Evolutionary conservation across 176 grass and related monocot species (phyloP), one percentile per base, ranked within the genome.

Genomic region (Phoenix roebelenii): DNA sequence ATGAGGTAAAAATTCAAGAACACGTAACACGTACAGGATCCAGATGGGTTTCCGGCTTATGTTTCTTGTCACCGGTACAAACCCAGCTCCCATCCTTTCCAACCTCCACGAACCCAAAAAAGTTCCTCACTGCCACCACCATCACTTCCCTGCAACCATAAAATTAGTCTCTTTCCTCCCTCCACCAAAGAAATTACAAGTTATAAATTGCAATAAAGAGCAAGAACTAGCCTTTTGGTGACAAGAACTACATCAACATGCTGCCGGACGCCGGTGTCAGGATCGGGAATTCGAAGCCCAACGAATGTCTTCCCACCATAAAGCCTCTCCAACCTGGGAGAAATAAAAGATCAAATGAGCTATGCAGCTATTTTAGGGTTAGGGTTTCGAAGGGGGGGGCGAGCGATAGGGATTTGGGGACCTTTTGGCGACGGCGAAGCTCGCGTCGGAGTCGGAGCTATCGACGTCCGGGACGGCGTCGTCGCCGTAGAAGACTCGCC

Each of bases 221-320:
- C 35, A 53, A 63, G 49, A 14, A 14, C 72, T 20, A 55, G 82
- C 92, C 77, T 88, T 68, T 85, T 85, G 64, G 87, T 88, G 16
- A 91, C 59, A 70, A 91, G 81, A 35, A 91, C 84, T 52, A 88
- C 66, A 60, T 97, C 92, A 53, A 97, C 74, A 52, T 97, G 78
- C 68, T 83, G 87, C 57, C 92, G 87, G 10, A 48, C 61, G 18
- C 87, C 92, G 18, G 84, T 52, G 74, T 91, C 92, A 3, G 80
- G 74, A 54, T 97, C 92, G 61, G 92, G 92, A 73, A 97, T 91
- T 71, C 92, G 83, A 32, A 97, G 86, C 32, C 87, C 92, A 28
- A 91, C 92, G 64, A 91, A 88, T 57, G 87, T 83, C 77, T 80
- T 89, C 16, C 81, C 87, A 44, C 54, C 70, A 26, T 91, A 97